phyloP scores from a whole-genome alignment of 2,329 filamentous ascomycete genomes.

The Talaromyces amestolkiae region DNA sequence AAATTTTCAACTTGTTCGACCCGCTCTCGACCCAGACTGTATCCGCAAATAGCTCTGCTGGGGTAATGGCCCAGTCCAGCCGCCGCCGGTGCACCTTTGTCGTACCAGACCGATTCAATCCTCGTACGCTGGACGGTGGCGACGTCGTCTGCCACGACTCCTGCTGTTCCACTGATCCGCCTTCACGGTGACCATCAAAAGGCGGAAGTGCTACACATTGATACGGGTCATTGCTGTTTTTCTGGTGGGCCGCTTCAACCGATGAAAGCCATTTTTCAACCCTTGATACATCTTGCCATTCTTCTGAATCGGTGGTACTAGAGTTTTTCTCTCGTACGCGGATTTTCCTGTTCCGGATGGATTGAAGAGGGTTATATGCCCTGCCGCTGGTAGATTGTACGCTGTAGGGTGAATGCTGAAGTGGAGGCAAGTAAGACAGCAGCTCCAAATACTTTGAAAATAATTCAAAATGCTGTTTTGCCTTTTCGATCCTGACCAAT shows the following conservation, averaged over 20 bases:
- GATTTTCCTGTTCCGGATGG: conserved; percentile 84
- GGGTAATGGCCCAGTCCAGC: conserved; percentile 80
- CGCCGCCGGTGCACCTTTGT: conserved; percentile 67
- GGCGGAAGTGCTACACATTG: conserved; percentile 46
- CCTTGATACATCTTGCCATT: conserved; percentile 70
- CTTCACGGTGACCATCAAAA: conserved; percentile 33
- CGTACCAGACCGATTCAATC: conserved; percentile 44
- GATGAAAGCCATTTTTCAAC: conserved; percentile 76
- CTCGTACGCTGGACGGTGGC: conserved; percentile 43
- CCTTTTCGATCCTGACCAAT: conserved; percentile 76
- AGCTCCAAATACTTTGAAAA: conserved; percentile 79
- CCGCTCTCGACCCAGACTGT: conserved; percentile 84
- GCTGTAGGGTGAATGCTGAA: conserved; percentile 40
- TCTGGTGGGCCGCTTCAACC: conserved; percentile 53
- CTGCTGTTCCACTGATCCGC: conserved; percentile 20
- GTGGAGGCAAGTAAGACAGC: conserved; percentile 72
- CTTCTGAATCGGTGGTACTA: conserved; percentile 71
- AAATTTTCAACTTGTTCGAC: conserved; percentile 74
- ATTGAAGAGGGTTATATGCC: conserved; percentile 86
- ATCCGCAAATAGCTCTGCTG: conserved; percentile 85
- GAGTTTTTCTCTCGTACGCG: conserved; percentile 72
- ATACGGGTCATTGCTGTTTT: conserved; percentile 47
- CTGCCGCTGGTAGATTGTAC: conserved; percentile 51
- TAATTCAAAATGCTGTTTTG: conserved; percentile 80
- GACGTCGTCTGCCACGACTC: conserved; percentile 30